These are phyloP conservation scores for Rhynchosporium secalis DNA, from an alignment of 2,329 filamentous ascomycete species.

Conservation along the genomic window DNA sequence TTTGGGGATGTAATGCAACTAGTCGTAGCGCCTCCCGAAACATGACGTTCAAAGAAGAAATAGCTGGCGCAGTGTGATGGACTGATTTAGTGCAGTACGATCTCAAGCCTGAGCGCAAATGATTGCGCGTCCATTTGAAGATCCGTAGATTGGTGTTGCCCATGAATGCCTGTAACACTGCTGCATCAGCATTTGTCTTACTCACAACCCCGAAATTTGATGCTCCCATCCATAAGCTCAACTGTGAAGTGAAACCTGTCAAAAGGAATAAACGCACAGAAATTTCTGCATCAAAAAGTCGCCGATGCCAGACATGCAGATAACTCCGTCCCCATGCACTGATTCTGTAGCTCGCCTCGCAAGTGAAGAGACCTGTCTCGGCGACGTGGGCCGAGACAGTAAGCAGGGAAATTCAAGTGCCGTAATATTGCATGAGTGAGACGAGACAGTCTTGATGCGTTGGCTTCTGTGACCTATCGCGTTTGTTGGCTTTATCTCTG, in stretches of 20 bases:
- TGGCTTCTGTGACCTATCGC: constrained; percentile 5
- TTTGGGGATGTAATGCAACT: constrained; percentile 4
- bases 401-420: not conserved
- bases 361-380: constrained; percentile 1
- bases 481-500: constrained; percentile 2
- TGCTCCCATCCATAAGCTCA: no score
- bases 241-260: no score
- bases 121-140: no score
- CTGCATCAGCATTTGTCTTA: no score
- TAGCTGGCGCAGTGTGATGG: no score
- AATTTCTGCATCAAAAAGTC: not conserved
- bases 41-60: no score
- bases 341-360: not conserved
- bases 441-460: not conserved
- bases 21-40: not conserved
- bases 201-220: no score
- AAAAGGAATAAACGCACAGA: no score
- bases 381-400: constrained; percentile 3
- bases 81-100: no score
- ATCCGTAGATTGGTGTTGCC: no score
- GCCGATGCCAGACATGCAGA: not conserved
- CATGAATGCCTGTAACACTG: no score
- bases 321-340: not conserved
- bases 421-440: not conserved
- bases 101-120: no score